Conservation (phyloP, 306 rosid genomes). For the Fagus sylvatica region DNA sequence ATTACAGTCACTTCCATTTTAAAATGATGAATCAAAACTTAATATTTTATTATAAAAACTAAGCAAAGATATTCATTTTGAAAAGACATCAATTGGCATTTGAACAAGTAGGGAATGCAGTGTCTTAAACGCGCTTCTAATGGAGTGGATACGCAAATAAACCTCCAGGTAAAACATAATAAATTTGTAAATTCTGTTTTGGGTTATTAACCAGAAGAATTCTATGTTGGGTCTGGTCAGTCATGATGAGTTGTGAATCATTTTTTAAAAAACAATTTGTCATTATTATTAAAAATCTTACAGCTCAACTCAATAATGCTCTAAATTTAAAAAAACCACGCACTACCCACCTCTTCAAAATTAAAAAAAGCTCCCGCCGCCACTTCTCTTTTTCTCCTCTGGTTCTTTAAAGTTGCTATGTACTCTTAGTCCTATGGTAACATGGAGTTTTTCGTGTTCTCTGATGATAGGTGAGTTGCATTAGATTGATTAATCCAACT, state of each 20-base stretch:
- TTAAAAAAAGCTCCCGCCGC: no score
- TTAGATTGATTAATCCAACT: no score
- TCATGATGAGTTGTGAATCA: background rate
- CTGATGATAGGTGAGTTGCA: no score
- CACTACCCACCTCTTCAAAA: background rate
- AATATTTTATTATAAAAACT: no score
- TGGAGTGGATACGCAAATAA: background rate
- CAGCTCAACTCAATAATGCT: background rate
- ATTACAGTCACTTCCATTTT: no score
- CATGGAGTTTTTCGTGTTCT: no score
- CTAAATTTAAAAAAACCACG: background rate
- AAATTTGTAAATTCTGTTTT: no score
- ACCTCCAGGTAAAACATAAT: background rate
- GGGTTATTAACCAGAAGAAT: background rate
- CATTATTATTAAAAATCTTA: background rate
- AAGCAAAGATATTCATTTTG: background rate
- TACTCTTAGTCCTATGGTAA: no score
- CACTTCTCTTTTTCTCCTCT: no score
- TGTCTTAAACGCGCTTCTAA: background rate
- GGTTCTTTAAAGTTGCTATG: no score
- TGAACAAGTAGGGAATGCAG: background rate
- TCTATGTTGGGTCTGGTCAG: background rate
- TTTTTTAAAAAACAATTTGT: background rate
- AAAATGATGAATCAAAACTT: no score
- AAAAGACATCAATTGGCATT: background rate